Evolutionary conservation across 1,284 basidiomycete genomes (phyloP), one percentile per base, ranked within the genome.

Genomic region (Moesziomyces antarcticus): DNA sequence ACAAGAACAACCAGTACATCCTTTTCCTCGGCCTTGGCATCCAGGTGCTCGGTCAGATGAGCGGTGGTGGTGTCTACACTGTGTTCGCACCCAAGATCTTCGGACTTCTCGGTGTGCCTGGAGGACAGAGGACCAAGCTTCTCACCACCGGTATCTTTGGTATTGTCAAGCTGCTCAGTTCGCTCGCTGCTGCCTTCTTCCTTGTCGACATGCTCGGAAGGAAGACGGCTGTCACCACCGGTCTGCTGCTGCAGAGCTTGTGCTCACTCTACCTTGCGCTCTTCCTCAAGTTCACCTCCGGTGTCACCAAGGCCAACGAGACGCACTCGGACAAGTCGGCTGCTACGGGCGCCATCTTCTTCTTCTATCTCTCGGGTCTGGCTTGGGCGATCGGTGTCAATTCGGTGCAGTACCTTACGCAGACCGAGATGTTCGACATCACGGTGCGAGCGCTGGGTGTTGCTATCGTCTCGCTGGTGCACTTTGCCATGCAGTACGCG

Each of bases 381-480:
- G 69, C 69, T 3, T 78, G 73, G 73, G 73, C 76, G 20, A 67
- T 73, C 42, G 76, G 73, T 41, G 69, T 78, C 59, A 78, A 78
- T 58, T 67, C 66, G 21, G 68, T 78, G 30, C 76, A 78, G 53
- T 78, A 78, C 58, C 61, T 75, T 10, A 56, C 53, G 6, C 59
- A 73, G 56, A 73, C 74, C 27, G 71, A 76, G 58, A 70, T 67
- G 58, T 73, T 68, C 42, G 64, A 62, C 55, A 62, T 76, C 35
- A 63, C 53, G 18, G 70, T 74, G 1, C 62, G 75, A 43, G 62
- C 75, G 21, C 69, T 75, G 30, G 75, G 72, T 55, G 63, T 71
- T 5, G 67, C 68, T 13, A 49, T 72, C 43, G 61, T 75, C 9
- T 67, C 63, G 47, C 55, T 69, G 22, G 50, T 76, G 33, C 75